These are phyloP conservation scores for Amphicarpaea edgeworthii DNA, from an alignment of 306 rosid species.

Conservation along the genomic window DNA sequence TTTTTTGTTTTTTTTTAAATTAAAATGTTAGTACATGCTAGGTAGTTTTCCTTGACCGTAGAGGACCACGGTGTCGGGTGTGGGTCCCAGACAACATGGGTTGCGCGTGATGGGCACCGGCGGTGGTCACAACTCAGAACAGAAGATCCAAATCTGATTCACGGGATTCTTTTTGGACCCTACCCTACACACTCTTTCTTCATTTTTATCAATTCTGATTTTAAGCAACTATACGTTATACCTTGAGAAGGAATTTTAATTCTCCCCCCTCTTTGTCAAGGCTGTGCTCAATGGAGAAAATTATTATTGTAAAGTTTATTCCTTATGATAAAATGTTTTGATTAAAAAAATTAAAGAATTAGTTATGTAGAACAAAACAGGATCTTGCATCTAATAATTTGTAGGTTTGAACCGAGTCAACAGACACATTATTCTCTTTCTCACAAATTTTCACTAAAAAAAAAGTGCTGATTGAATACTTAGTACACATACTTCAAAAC, in stretches of 20 bases:
- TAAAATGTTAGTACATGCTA: background rate
- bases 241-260: background rate
- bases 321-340: background rate
- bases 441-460: no score
- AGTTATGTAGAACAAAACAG: background rate
- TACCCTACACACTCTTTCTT: background rate
- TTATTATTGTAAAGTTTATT: background rate
- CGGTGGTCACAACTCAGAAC: background rate
- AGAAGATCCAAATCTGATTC: conserved; percentile 38
- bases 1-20: background rate
- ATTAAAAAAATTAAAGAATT: no score
- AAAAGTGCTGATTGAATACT: no score
- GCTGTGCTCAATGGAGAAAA: no score
- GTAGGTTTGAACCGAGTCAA: no score
- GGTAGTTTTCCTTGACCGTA: background rate
- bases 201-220: background rate
- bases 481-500: no score
- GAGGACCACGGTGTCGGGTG: background rate
- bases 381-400: no score
- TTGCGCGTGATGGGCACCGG: conserved; percentile 27
- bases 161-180: conserved; percentile 44
- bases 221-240: background rate
- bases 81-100: conserved; percentile 41
- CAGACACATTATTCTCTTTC: no score
- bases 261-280: background rate